A percentile compares a stretch with the other conserved stretches of the same genome.
These are phyloP conservation scores for Fomitopsis schrenkii DNA, from an alignment of 1,284 basidiomycete genomes.

Conservation along the genomic window DNA sequence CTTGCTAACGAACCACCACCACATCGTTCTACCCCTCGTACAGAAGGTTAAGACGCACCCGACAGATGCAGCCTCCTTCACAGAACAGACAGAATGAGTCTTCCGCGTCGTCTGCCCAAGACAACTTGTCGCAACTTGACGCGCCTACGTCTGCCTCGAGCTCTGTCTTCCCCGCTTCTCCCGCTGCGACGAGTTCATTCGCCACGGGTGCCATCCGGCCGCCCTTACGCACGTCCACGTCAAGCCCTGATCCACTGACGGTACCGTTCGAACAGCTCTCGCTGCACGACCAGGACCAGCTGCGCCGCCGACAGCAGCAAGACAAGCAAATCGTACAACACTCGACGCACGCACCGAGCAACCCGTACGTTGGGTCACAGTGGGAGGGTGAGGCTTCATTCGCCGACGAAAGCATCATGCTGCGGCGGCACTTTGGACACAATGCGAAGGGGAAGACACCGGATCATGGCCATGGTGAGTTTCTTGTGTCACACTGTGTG, in stretches of 20 bases:
- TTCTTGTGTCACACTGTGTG: neutral
- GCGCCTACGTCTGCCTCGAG: neutral
- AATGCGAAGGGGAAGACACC: neutral
- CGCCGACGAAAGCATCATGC: neutral
- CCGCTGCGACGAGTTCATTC: conserved; percentile 4
- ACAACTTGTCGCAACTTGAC: neutral
- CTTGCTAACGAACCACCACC: neutral
- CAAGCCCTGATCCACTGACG: neutral
- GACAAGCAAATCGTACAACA: neutral
- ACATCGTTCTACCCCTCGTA: neutral
- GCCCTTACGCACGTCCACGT: conserved; percentile 1
- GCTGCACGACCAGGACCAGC: conserved; percentile 2
- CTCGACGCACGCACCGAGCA: neutral
- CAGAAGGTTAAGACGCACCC: neutral
- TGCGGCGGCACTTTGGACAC: neutral
- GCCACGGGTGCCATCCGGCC: conserved; percentile 4
- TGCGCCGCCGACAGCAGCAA: neutral
- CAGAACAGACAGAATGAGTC: neutral
- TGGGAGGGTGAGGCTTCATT: neutral
- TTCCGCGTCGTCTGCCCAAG: neutral
- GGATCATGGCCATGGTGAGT: neutral
- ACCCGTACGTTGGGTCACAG: neutral
- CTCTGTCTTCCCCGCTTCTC: neutral
- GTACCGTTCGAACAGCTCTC: conserved; percentile 8
- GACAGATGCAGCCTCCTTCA: neutral